Percentiles rank a stretch among this genome's conserved stretches.
phyloP scores from a whole-genome alignment of 1,284 basidiomycete genomes.

The Lentinula novae-zelandiae region DNA sequence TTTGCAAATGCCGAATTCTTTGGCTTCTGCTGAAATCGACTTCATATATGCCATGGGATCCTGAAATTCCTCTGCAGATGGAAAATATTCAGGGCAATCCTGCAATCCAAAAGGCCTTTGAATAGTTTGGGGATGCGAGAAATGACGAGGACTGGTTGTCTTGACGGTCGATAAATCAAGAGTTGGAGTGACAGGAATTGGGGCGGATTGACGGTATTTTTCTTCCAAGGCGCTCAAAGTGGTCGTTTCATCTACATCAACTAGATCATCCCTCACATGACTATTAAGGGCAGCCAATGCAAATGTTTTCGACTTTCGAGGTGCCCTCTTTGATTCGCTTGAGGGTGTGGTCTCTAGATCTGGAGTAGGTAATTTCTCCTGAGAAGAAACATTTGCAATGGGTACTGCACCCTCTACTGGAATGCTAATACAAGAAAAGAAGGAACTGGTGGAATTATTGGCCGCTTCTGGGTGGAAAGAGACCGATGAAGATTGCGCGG shows the following conservation, averaged over 20 bases:
- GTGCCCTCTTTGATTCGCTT: constrained; percentile 59
- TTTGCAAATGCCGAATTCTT: constrained; percentile 91
- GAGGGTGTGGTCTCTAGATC: constrained; percentile 23
- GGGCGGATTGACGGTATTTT: constrained; percentile 46
- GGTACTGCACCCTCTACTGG: constrained; percentile 61
- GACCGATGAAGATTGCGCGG: constrained; percentile 36
- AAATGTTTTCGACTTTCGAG: constrained; percentile 84
- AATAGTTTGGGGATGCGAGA: constrained; percentile 29
- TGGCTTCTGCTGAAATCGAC: constrained; percentile 75
- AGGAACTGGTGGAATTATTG: constrained; percentile 45
- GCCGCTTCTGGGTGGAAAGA: constrained; percentile 37
- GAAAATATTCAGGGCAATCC: constrained; percentile 90
- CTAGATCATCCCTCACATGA: constrained; percentile 53
- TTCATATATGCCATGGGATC: constrained; percentile 97
- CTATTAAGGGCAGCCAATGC: constrained; percentile 72
- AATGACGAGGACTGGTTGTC: constrained; percentile 50
- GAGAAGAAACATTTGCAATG: constrained; percentile 37
- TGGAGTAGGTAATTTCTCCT: constrained; percentile 24
- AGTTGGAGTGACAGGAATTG: constrained; percentile 55
- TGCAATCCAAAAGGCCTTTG: constrained; percentile 79
- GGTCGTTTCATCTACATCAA: constrained; percentile 44
- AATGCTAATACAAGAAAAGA: constrained; percentile 65
- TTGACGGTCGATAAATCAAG: constrained; percentile 72
- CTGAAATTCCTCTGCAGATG: constrained; percentile 85
- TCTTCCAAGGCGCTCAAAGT: constrained; percentile 36